Conservation (phyloP, 1,284 basidiomycete genomes). For the Spongiforma sp. region DNA sequence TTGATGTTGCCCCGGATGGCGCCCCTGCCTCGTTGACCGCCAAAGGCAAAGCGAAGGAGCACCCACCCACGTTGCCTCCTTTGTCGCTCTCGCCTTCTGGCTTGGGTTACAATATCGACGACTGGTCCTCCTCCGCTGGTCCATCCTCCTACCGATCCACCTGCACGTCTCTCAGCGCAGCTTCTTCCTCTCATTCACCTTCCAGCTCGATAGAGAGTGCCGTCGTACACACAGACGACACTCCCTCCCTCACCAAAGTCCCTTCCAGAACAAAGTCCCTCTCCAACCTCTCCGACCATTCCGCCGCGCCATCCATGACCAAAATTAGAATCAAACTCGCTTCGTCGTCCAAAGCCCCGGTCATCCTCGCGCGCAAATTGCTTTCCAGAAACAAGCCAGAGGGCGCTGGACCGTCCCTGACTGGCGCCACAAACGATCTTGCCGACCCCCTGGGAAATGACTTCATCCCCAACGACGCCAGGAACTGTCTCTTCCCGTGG, state of each 20-base stretch:
- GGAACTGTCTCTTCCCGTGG: slow-evolving; percentile 51
- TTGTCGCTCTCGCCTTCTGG: slow-evolving; percentile 60
- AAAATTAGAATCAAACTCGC: slow-evolving; percentile 54
- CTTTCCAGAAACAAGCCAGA: slow-evolving; percentile 50
- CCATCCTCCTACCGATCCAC: slow-evolving; percentile 60
- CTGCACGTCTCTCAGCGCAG: slow-evolving; percentile 28
- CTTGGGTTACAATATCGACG: slow-evolving; percentile 48
- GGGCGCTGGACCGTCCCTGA: slow-evolving; percentile 7
- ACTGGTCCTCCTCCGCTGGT: slow-evolving; percentile 54
- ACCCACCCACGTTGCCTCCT: slow-evolving; percentile 65
- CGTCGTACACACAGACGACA: slow-evolving; percentile 15
- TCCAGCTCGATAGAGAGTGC: slow-evolving; percentile 18
- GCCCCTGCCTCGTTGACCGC: slow-evolving; percentile 27
- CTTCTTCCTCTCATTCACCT: slow-evolving; percentile 23
- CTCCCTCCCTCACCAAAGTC: slow-evolving; percentile 24
- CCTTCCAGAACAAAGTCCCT: slow-evolving; percentile 60
- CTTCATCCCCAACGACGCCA: slow-evolving; percentile 30
- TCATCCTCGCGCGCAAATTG: slow-evolving; percentile 60
- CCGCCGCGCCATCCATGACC: slow-evolving; percentile 50
- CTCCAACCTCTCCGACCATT: slow-evolving; percentile 55
- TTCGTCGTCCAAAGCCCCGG: slow-evolving; percentile 45
- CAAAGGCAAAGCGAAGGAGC: slow-evolving; percentile 67
- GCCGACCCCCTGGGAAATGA: slow-evolving; percentile 14
- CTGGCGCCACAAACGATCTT: slow-evolving; percentile 8
- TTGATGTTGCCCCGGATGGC: slow-evolving; percentile 15